phyloP scores from a whole-genome alignment of 2,329 filamentous ascomycete species.

The Dothistroma pini region DNA sequence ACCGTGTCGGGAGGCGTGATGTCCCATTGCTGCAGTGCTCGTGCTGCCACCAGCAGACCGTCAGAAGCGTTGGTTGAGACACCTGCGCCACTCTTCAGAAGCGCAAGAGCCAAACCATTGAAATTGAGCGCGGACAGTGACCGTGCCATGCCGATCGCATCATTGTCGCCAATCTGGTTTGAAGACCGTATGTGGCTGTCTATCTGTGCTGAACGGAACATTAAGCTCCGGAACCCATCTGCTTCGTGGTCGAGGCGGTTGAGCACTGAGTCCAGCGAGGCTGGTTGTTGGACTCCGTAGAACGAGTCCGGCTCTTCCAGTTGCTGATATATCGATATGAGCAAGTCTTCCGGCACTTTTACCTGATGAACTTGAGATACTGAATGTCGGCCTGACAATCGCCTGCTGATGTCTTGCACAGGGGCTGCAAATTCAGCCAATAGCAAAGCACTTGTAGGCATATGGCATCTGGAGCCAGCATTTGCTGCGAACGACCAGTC shows the following conservation, averaged over 20 bases:
- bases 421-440: constrained; percentile 64
- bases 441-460: constrained; percentile 82
- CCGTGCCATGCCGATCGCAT: constrained; percentile 67
- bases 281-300: constrained; percentile 79
- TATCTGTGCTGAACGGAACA: constrained; percentile 86
- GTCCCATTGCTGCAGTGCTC: constrained; percentile 88
- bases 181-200: constrained; percentile 73
- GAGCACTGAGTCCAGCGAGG: constrained; percentile 73
- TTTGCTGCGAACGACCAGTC: constrained; percentile 67
- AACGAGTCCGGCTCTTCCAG: constrained; percentile 96
- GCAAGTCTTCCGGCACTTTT: constrained; percentile 57
- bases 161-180: constrained; percentile 53
- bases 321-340: constrained; percentile 81
- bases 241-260: constrained; percentile 84
- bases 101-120: constrained; percentile 76
- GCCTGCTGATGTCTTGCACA: constrained; percentile 11
- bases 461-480: constrained; percentile 72
- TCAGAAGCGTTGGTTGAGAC: constrained; percentile 42
- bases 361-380: constrained; percentile 35
- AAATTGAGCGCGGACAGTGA: constrained; percentile 78
- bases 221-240: constrained; percentile 78
- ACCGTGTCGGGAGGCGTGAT: constrained; percentile 65
- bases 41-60: constrained; percentile 37
- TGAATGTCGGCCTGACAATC: constrained; percentile 27
- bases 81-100: constrained; percentile 66